A percentile compares a stretch with the other conserved stretches of the same genome.
These are phyloP conservation scores for Rhododendron mucronatum DNA, from an alignment of 148 eudicot genomes.

Conservation along the genomic window DNA sequence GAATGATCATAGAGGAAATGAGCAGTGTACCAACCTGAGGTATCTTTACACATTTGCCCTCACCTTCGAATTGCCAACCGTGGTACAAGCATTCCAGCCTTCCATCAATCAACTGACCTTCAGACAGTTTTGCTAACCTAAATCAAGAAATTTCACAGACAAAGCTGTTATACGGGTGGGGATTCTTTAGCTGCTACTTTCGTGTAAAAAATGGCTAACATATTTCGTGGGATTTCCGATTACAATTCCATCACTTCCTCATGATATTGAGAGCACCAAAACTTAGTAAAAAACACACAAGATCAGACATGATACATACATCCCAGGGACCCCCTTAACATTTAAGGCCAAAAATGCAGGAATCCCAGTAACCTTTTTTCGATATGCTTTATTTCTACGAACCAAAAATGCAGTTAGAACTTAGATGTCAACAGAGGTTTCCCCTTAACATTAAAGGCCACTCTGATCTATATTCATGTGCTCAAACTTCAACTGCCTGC, in stretches of 20 bases:
- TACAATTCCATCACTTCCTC: background rate
- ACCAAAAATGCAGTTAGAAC: too few relatives aligned
- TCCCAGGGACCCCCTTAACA: too few relatives aligned
- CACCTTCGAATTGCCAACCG: constrained; percentile 99
- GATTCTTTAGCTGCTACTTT: background rate
- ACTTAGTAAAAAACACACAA: background rate
- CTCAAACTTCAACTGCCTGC: too few relatives aligned
- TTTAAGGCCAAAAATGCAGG: too few relatives aligned
- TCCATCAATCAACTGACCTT: constrained; percentile 88
- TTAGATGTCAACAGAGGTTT: too few relatives aligned
- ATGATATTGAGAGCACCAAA: background rate
- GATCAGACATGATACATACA: background rate
- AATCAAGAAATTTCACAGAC: background rate
- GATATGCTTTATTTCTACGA: too few relatives aligned
- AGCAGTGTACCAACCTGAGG: constrained; percentile 64
- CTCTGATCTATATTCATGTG: too few relatives aligned
- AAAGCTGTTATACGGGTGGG: background rate
- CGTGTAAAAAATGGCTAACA: background rate
- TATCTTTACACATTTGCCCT: constrained; percentile 89
- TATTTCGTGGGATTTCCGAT: background rate
- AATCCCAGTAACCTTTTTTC: too few relatives aligned
- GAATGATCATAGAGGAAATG: background rate
- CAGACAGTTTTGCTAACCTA: constrained; percentile 96
- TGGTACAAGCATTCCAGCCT: constrained; percentile 93
- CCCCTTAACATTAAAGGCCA: too few relatives aligned